Evolutionary conservation across 2,329 filamentous ascomycete species (phyloP), one percentile per base, ranked within the genome.

Genomic region (Cladosporium halotolerans): DNA sequence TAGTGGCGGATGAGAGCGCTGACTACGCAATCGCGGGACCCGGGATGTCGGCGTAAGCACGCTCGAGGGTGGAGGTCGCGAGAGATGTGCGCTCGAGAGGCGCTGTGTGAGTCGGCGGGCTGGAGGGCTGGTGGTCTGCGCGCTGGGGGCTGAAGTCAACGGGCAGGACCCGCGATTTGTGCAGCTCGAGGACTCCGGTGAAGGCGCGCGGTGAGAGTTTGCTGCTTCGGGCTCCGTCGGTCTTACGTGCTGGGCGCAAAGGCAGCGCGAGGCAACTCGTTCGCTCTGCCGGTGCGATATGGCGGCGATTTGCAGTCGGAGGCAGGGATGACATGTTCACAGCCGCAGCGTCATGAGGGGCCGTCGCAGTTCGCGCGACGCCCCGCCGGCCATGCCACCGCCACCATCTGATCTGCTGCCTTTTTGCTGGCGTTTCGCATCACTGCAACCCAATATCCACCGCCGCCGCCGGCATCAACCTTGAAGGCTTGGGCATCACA

Each of bases 21-120:
- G 48, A 44, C 40, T 51, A 51, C 48, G 48, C 48, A 51, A 51
- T 28, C 23, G 23, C 23, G 23, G 23, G 23, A 28, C 23, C 23
- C 23, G 23, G 5, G 47, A 51, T 41, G 28, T 18, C 46, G 45
- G 45, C 19, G 45, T 18, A 40, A 10, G 38, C 45, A 36, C 19
- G 41, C 18, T 43, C 19, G 38, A 47, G 34, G 18, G 16, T 10
- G 33, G 41, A 42, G 16, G 33, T 11, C 23, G 44, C 10, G n/a
- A 9, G 13, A 41, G n/a, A 38, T 31, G 45, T 33, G 45, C 36
- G 18, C 14, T 41, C 39, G 39, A 41, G 3, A 11, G 5, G 23
- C 23, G 23, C 23, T 28, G 23, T 28, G 23, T 28, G 23, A 28
- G 23, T 28, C 23, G 23, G 39, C 31, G 38, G n/a, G 42, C 19